These are phyloP conservation scores for Coleophoma eucalyptorum DNA, from an alignment of 2,329 filamentous ascomycete genomes.

Conservation along the genomic window DNA sequence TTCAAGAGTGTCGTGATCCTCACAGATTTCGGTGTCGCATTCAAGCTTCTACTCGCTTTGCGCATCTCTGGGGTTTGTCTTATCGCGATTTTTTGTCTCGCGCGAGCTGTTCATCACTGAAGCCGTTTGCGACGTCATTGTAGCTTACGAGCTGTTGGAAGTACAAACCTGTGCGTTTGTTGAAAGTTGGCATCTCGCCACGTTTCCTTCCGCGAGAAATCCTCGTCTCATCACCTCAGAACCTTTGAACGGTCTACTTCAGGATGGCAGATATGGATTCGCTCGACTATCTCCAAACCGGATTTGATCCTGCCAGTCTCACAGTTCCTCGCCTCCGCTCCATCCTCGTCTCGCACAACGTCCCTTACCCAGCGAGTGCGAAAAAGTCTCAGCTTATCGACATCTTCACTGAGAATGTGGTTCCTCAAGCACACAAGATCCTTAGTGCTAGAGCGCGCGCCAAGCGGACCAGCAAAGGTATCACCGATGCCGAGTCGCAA, in stretches of 20 bases:
- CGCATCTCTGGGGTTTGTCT: neutral
- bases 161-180: too few species aligned
- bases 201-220: too few species aligned
- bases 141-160: too few species aligned
- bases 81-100: neutral
- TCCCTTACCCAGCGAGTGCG: conserved; percentile 80
- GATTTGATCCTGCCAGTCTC: conserved; percentile 78
- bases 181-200: too few species aligned
- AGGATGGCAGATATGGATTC: conserved; percentile 61
- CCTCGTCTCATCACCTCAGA: too few species aligned
- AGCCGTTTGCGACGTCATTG: too few species aligned
- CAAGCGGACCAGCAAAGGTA: conserved; percentile 84
- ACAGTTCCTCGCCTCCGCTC: conserved; percentile 87
- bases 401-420: conserved; percentile 75
- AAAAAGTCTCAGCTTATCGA: conserved; percentile 89
- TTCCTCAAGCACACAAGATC: conserved; percentile 75
- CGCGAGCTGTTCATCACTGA: conserved; percentile 5
- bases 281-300: conserved; percentile 78
- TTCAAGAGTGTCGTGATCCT: neutral
- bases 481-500: conserved; percentile 65
- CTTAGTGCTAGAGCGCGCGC: conserved; percentile 72
- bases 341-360: conserved; percentile 84
- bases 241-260: neutral
- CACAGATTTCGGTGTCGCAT: neutral
- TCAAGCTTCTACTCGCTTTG: conserved; percentile 2